Evolutionary conservation across 2,329 filamentous ascomycete species (phyloP), one percentile per base, ranked within the genome.

Genomic region (Xylariaceae sp.): DNA sequence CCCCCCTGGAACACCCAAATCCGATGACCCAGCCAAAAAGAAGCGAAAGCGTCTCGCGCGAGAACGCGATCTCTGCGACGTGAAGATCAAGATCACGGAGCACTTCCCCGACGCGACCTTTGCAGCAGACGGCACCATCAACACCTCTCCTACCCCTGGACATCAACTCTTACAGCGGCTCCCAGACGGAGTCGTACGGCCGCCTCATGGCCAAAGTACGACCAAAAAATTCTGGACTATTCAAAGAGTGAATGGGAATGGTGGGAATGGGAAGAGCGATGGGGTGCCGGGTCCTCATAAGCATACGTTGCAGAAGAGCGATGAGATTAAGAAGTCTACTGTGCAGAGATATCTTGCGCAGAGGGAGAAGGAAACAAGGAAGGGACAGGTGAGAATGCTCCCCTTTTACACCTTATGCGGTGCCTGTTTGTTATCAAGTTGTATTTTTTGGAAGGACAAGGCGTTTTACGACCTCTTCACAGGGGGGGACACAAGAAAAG

Each of bases 31-130:
- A 0, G 86, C 85, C 71, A 92, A 91, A 77, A 92, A 90, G 79
- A 92, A 91, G 73, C 82, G 89, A 44, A 92, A 90, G 74, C 85
- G 89, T 30, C 85, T 82, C 42, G 87, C 87, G n/a, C 80, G 89
- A 48, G 85, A 89, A 72, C 80, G 88, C 10, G 88, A 92, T 74
- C 79, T 92, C n/a, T 93, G 89, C 71, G 88, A 92, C 72, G 89
- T 92, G 64, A 92, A 92, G 75, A 91, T 92, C 72, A 92, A 92
- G 73, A 90, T 92, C 61, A 91, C 88, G 2, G 89, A 92, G 73
- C 90, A 89, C 74, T 87, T 88, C 56, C 82, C 87, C 8, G 82
- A 81, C 71, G 73, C 76, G 1, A 72, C 74, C 15, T 68, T 77
- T 48, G 71, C 72, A 50, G 56, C 66, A n/a, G 68, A 70, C 49